Percentiles rank a stretch among this genome's conserved stretches.
Conservation (phyloP, 495 filamentous ascomycete species). For the Choiromyces venosus region DNA sequence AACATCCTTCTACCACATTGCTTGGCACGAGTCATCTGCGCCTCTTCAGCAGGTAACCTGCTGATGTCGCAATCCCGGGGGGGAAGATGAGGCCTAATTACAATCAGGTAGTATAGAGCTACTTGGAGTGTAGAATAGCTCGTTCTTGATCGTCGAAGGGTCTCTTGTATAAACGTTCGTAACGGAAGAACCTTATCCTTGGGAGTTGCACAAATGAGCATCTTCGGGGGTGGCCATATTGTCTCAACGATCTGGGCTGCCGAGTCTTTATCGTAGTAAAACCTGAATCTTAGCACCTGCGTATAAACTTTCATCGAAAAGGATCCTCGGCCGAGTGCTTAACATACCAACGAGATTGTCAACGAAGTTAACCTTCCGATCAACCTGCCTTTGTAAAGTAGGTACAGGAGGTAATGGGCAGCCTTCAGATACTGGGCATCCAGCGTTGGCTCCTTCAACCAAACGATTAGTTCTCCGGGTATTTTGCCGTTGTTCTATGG, state of each 20-base stretch:
- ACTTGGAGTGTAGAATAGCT: constrained; percentile 97
- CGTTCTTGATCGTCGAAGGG: constrained; percentile 84
- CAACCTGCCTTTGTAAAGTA: constrained; percentile 61
- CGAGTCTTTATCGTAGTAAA: constrained; percentile 63
- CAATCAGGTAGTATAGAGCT: constrained; percentile 89
- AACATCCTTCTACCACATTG: constrained; percentile 98
- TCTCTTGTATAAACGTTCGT: constrained; percentile 95
- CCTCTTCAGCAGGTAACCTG: constrained; percentile 76
- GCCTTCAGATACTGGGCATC: constrained; percentile 52
- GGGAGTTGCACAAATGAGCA: constrained; percentile 54
- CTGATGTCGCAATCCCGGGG: constrained; percentile 67
- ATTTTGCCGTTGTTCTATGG: constrained; percentile 68
- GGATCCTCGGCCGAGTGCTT: constrained; percentile 37
- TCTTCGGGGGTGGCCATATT: constrained; percentile 83
- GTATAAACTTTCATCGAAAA: constrained; percentile 32
- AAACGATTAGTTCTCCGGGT: constrained; percentile 65
- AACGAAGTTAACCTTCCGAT: constrained; percentile 92
- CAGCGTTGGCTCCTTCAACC: constrained; percentile 44
- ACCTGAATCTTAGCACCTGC: constrained; percentile 37
- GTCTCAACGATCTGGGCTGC: constrained; percentile 95
- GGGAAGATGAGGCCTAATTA: constrained; percentile 88
- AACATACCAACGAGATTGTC: constrained; percentile 97
- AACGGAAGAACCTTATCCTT: constrained; percentile 74
- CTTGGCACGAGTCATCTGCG: constrained; percentile 67
- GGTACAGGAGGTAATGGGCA: constrained; percentile 73